Evolutionary conservation across 208 protist genomes (phyloP), one percentile per base, ranked within the genome.

Genomic region (Paratrypanosoma confusum): DNA sequence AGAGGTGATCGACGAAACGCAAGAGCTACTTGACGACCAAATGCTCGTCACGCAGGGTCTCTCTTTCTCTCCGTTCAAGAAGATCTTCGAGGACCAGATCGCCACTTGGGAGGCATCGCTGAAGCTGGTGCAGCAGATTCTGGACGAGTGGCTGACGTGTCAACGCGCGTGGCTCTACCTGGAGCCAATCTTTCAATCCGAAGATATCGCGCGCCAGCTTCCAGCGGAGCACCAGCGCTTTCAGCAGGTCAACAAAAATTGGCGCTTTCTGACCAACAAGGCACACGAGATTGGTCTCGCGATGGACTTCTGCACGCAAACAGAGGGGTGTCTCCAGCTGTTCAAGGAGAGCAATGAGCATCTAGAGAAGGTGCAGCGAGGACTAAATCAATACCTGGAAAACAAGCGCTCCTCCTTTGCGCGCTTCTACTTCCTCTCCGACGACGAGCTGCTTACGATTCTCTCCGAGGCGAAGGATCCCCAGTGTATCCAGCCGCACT

Each of bases 81-180:
- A 97, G 65, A 84, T 96, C 29, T 97, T 97, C 58, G 93, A 96
- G 66, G 71, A 78, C 16, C 72, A 93, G 31, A 96, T 98, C 49
- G 44, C 28, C 3, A 52, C 64, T 13, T 98, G 94, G 94, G 95
- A 98, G 48, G 45, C 47, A 7, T 80, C 81, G 32, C 67, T 98
- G 17, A 83, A 82, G 48, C 46, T 81, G 1, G 73, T 95, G 23
- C 83, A 93, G 37, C 69, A 85, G 52, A 90, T 97, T 14, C 56
- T 98, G 18, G 94, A 98, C 41, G 88, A 93, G 56, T 97, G 93
- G 93, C 61, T 97, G 20, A 49, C 63, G 32, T 96, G 86, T 57
- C 95, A 98, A 64, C 82, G 89, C 54, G 75, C 85, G 23, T 98
- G 95, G 94, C 71, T 98, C 26, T 97, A 97, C 53, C 64, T 98